phyloP scores from a whole-genome alignment of 2,329 filamentous ascomycete species.

The Aschersonia sp. region DNA sequence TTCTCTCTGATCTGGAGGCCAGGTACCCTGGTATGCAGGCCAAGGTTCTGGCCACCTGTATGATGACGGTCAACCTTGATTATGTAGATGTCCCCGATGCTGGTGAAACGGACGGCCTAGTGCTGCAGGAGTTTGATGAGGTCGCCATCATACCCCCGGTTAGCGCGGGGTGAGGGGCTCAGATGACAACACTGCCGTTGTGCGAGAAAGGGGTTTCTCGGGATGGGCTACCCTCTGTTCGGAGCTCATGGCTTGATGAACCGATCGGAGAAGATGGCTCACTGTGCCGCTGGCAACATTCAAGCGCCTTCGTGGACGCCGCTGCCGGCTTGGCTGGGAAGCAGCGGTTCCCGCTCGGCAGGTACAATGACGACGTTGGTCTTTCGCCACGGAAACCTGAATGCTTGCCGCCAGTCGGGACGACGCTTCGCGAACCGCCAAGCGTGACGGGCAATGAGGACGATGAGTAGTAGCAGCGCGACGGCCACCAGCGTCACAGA shows the following conservation, averaged over 20 bases:
- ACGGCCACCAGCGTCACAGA: slow-evolving; percentile 13
- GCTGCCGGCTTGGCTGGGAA: neutral
- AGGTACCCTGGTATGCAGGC: slow-evolving; percentile 54
- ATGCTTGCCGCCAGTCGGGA: neutral
- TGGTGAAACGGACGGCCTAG: slow-evolving; percentile 21
- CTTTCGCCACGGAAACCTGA: neutral
- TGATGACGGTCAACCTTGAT: slow-evolving; percentile 67
- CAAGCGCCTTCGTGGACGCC: neutral
- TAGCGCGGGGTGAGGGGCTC: slow-evolving; percentile 53
- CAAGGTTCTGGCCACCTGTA: slow-evolving; percentile 55
- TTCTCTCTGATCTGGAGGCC: slow-evolving; percentile 55
- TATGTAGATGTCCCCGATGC: slow-evolving; percentile 56
- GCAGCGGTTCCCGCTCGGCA: neutral
- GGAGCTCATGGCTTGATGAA: too few relatives aligned
- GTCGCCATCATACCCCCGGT: slow-evolving; percentile 81
- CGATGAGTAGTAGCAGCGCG: slow-evolving; percentile 8
- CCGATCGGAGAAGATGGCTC: neutral
- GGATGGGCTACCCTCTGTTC: too few relatives aligned
- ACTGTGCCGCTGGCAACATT: neutral
- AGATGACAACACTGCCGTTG: too few relatives aligned
- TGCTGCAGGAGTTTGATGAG: slow-evolving; percentile 63
- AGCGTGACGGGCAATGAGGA: slow-evolving; percentile 5
- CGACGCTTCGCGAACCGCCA: slow-evolving; percentile 2
- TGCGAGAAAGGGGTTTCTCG: too few relatives aligned
- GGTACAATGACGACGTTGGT: neutral